Evolutionary conservation across 331 rosid genomes (phyloP).

Genomic region (Dryas integrifolia): DNA sequence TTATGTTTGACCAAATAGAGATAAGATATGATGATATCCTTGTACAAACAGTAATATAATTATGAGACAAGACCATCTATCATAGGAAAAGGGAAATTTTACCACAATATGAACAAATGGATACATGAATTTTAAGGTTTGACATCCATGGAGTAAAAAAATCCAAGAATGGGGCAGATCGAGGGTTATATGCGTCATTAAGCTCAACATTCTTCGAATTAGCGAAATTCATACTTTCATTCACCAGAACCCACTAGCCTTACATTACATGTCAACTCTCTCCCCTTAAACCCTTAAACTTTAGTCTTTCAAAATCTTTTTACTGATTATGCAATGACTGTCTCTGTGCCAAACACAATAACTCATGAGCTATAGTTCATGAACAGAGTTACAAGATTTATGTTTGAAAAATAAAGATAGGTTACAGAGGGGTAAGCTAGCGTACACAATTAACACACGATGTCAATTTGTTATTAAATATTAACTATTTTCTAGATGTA

Average conservation of each 20-base stretch:
- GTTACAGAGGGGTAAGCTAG: neutral
- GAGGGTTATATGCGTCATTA: neutral
- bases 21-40: neutral
- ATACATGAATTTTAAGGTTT: neutral
- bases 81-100: neutral
- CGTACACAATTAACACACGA: neutral
- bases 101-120: neutral
- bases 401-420: neutral
- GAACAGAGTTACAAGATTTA: neutral
- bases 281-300: too few species aligned
- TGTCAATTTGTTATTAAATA: neutral
- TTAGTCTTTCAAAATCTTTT: neutral
- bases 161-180: neutral
- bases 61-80: too few species aligned
- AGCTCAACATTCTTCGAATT: constrained; percentile 1
- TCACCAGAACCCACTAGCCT: neutral
- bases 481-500: neutral
- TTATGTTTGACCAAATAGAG: neutral
- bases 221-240: neutral
- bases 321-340: neutral
- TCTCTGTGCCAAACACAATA: neutral
- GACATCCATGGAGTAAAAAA: neutral
- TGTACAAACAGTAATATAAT: too few species aligned
- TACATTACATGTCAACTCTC: neutral
- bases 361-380: neutral